Evolutionary conservation across 768 basidiomycete species (phyloP).

Genomic region (Rhodotorula kratochvilovae): DNA sequence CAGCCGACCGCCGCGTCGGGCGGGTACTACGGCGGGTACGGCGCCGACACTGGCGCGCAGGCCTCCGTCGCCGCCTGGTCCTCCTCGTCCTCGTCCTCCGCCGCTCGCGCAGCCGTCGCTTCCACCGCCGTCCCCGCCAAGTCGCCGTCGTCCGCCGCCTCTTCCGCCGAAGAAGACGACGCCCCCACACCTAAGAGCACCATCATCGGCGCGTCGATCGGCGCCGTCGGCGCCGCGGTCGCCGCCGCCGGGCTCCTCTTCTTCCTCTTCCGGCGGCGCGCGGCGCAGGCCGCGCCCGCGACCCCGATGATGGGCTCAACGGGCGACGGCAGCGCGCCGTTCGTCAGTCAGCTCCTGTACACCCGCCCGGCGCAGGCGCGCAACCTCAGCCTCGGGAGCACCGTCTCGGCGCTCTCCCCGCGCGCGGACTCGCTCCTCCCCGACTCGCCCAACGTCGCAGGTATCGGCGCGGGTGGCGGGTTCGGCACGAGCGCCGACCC

Average conservation of each 20-base stretch:
- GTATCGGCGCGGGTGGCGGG: neutral
- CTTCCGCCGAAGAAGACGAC: neutral
- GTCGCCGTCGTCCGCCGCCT: neutral
- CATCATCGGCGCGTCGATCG: conserved; percentile 31
- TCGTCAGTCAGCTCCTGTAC: conserved; percentile 38
- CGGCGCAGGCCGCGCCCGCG: neutral
- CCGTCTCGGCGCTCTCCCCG: conserved; percentile 7
- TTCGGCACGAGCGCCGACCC: conserved; percentile 1
- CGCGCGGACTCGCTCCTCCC: neutral
- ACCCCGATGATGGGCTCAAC: conserved; percentile 5
- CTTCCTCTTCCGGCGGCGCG: conserved; percentile 23
- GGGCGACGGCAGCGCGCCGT: neutral
- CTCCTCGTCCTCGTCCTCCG: neutral
- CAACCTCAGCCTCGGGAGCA: conserved; percentile 36
- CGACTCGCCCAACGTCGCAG: neutral
- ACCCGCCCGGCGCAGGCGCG: conserved; percentile 33
- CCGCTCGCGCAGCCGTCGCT: neutral
- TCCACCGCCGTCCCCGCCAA: neutral
- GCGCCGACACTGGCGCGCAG: neutral
- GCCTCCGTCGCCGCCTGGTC: neutral
- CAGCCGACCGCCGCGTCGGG: neutral
- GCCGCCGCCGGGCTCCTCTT: conserved; percentile 14
- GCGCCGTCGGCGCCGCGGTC: conserved; percentile 23
- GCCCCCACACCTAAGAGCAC: neutral
- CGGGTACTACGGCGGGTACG: neutral